Evolutionary conservation across 2,329 filamentous ascomycete genomes (phyloP).

Genomic region (Alternaria solani): DNA sequence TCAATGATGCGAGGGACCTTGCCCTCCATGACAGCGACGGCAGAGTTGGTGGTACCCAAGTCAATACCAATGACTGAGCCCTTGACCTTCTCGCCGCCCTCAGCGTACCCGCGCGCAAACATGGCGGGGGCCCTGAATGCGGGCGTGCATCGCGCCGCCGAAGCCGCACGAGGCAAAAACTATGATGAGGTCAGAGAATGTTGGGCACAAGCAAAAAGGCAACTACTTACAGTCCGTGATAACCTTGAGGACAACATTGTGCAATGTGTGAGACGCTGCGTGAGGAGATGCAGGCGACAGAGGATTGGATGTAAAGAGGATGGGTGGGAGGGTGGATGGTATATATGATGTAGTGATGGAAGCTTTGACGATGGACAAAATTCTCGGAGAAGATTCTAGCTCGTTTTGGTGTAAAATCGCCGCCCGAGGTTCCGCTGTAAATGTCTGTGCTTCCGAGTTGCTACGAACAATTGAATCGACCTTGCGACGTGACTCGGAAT

Average conservation of each 20-base stretch:
- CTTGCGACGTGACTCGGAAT: constrained; percentile 1
- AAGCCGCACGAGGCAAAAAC: constrained; percentile 76
- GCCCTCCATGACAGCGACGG: constrained; percentile 97
- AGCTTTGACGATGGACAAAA: constrained; percentile 41
- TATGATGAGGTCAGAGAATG: constrained; percentile 43
- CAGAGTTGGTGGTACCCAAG: constrained; percentile 97
- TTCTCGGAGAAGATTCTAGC: constrained; percentile 40
- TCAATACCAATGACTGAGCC: constrained; percentile 98
- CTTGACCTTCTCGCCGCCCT: constrained; percentile 82
- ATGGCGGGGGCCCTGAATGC: constrained; percentile 76
- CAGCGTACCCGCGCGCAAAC: constrained; percentile 72
- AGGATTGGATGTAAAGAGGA: constrained; percentile 29
- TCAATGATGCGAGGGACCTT: constrained; percentile 95
- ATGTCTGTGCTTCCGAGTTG: constrained; percentile 26
- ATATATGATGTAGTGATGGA: constrained; percentile 41
- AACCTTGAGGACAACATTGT: constrained; percentile 54
- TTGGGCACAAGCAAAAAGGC: not conserved
- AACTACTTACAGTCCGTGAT: constrained; percentile 51
- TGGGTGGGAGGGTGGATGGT: constrained; percentile 28
- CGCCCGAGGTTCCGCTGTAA: constrained; percentile 25
- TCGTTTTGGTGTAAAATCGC: constrained; percentile 25
- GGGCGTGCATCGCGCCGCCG: constrained; percentile 70
- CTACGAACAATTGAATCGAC: not conserved
- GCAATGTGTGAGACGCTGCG: constrained; percentile 41
- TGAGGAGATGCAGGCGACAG: constrained; percentile 39